Evolutionary conservation across 1,139 yeast species (phyloP).

Genomic region (Candida sp.): DNA sequence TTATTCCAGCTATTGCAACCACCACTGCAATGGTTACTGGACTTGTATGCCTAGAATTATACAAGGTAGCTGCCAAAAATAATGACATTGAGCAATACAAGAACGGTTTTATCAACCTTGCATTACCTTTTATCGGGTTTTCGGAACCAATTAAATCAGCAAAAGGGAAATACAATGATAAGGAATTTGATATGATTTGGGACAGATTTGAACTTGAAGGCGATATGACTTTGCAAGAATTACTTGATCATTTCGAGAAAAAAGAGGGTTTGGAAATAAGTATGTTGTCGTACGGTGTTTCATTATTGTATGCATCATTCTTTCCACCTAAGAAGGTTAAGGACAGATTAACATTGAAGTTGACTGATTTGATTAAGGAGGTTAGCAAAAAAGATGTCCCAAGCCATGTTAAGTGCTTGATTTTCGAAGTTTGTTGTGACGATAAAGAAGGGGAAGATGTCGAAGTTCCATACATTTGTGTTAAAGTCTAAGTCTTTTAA

Average conservation of each 20-base stretch:
- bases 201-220: conserved; percentile 85
- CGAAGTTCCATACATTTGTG: conserved; percentile 83
- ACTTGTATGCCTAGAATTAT: conserved; percentile 84
- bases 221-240: conserved; percentile 71
- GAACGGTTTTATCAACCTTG: conserved; percentile 91
- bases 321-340: conserved; percentile 88
- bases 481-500: conserved; percentile 29
- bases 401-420: conserved; percentile 68
- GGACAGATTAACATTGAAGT: conserved; percentile 65
- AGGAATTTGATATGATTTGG: conserved; percentile 88
- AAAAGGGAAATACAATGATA: conserved; percentile 77
- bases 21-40: conserved; percentile 98
- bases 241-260: conserved; percentile 72
- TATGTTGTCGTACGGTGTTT: conserved; percentile 91
- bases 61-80: conserved; percentile 78
- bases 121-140: conserved; percentile 94
- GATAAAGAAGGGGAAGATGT: conserved; percentile 94
- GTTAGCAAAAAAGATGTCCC: conserved; percentile 86
- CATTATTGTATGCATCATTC: conserved; percentile 87
- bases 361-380: conserved; percentile 72
- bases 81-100: conserved; percentile 83
- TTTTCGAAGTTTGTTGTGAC: conserved; percentile 90
- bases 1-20: conserved; percentile 98
- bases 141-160: conserved; percentile 92
- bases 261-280: conserved; percentile 84